Evolutionary conservation across 306 rosid species (phyloP).

Genomic region (Clitoria ternatea): DNA sequence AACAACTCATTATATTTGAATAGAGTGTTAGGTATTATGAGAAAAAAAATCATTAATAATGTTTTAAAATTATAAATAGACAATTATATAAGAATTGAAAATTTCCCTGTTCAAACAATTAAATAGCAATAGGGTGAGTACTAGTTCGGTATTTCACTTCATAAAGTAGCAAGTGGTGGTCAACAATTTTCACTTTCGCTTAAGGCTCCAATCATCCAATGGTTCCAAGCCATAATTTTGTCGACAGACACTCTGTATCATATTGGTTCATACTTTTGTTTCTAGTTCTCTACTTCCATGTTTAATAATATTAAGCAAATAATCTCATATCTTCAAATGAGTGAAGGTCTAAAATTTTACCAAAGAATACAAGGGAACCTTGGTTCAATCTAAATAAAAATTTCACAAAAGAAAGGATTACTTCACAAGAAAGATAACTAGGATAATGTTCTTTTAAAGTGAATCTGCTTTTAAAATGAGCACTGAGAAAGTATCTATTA

Average conservation of each 20-base stretch:
- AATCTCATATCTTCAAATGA: neutral
- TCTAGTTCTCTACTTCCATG: neutral
- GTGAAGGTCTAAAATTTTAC: neutral
- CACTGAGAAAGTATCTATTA: neutral
- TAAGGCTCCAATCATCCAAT: neutral
- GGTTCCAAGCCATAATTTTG: neutral
- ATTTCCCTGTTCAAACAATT: too few species aligned
- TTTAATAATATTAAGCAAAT: neutral
- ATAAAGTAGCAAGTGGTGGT: neutral
- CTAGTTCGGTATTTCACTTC: neutral
- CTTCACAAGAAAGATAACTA: neutral
- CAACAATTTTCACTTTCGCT: neutral
- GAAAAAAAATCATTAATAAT: too few species aligned
- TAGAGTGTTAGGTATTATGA: too few species aligned
- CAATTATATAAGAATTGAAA: too few species aligned
- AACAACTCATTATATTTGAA: too few species aligned
- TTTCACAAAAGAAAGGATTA: neutral
- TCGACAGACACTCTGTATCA: neutral
- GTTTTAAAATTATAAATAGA: too few species aligned
- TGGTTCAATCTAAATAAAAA: neutral
- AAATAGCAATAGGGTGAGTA: too few species aligned
- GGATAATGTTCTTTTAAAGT: neutral
- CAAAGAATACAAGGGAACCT: neutral
- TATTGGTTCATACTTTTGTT: neutral
- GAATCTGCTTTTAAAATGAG: neutral